phyloP scores from a whole-genome alignment of 371 early-diverging fungal species.

The Lichtheimia ornata region DNA sequence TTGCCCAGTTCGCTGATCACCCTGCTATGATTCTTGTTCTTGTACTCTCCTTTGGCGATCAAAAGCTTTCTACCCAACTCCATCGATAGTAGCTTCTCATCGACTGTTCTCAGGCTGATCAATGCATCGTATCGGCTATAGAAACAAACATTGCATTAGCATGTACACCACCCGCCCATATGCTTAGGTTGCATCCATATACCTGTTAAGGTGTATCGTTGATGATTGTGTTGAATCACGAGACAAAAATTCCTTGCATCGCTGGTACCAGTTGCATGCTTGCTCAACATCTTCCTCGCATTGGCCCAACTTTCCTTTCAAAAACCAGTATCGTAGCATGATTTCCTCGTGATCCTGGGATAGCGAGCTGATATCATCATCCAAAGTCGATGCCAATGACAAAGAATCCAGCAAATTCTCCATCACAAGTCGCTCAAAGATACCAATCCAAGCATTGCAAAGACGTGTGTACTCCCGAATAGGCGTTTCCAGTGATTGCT shows the following conservation, averaged over 20 bases:
- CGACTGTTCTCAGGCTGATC: conserved; percentile 22
- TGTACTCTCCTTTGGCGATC: conserved; percentile 44
- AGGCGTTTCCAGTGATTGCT: conserved; percentile 13
- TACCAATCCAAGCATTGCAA: conserved; percentile 16
- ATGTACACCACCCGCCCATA: background rate
- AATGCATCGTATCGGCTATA: conserved; percentile 50
- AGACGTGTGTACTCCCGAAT: conserved; percentile 11
- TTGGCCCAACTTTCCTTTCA: conserved; percentile 49
- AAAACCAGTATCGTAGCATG: conserved; percentile 32
- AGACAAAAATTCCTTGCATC: conserved; percentile 26
- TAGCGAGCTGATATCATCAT: background rate
- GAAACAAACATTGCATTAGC: background rate
- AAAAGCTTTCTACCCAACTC: conserved; percentile 30
- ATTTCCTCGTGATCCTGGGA: conserved; percentile 1
- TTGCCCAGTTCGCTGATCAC: conserved; percentile 47
- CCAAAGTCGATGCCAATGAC: background rate
- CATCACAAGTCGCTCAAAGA: conserved; percentile 19
- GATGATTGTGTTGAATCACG: conserved; percentile 3
- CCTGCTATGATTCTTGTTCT: conserved; percentile 37
- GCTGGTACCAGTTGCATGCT: conserved; percentile 44
- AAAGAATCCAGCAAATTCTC: background rate
- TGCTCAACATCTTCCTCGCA: conserved; percentile 45
- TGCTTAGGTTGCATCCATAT: conserved; percentile 1
- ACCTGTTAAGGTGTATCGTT: conserved; percentile 40
- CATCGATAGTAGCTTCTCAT: conserved; percentile 32